Base-by-base conservation (phyloP, 257 asterid species). In the Cruciata laevipes region DNA sequence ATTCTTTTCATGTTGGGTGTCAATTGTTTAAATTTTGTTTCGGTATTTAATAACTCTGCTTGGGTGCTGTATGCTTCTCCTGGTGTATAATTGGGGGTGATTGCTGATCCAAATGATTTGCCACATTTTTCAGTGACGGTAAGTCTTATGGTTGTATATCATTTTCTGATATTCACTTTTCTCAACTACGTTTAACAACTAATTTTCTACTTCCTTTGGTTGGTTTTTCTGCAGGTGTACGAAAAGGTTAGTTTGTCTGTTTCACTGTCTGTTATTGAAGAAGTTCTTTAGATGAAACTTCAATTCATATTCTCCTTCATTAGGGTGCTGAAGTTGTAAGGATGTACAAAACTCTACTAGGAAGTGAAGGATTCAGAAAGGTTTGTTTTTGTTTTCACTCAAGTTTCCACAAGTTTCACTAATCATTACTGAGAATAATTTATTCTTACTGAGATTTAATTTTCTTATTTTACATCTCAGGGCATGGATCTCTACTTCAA, bases 281-380 rank as follows among this genome's bases (percentile, higher is more conserved):
- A 30, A 35, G 42, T 76, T 10, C 17, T 13, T 44, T 66, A 60
- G 61, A 51, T 5, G 37, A 23, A 20, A 61, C 21, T 53, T 64
- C 69, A 64, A 65, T 24, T 16, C 14, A 71, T 68, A 7, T 69
- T 47, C 42, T 72, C 60, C 52, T 71, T 77, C 38, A 68, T 68
- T 80, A 89, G 95, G 96, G 96, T 69, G 95, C 96, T 71, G 96
- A 89, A 76, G 96, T 89, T 63, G 95, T 89, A 40, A 83, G 96
- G 82, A 89, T 89, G 96, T 89, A 89, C 83, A 89, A 89, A 79
- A 89, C 96, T 38, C 75, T 89, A 82, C 76, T 87, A 67, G 89
- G 86, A 62, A 78, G 82, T 74, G 74, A 83, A 61, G 95, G 96
- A 65, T 89, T 89, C 75, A 82, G 96, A 80, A 85, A 85, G 85